These are phyloP conservation scores for Ogataea dorogensis DNA, from an alignment of 805 yeast species.

Conservation along the genomic window DNA sequence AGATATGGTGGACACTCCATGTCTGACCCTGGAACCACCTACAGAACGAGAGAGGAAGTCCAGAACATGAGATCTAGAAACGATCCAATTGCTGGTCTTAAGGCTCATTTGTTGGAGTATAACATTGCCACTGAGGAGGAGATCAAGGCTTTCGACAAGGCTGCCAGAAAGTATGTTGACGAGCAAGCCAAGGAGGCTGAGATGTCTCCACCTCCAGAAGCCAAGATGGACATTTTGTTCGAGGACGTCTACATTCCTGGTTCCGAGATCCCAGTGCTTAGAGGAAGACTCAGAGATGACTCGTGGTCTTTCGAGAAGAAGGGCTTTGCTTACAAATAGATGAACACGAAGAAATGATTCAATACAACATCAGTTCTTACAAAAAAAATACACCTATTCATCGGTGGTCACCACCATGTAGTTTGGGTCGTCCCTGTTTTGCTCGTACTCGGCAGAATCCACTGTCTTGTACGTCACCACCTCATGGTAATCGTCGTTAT, in stretches of 20 bases:
- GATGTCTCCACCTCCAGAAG: constrained; percentile 92
- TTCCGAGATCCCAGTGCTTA: constrained; percentile 83
- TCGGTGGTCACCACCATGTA: constrained; percentile 40
- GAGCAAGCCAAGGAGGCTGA: constrained; percentile 94
- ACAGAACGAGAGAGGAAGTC: constrained; percentile 99
- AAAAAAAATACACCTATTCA: constrained; percentile 12
- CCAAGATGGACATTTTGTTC: constrained; percentile 88
- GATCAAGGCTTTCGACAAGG: constrained; percentile 91
- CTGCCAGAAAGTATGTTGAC: constrained; percentile 92
- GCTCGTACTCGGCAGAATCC: constrained; percentile 45
- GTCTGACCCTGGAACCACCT: constrained; percentile 99
- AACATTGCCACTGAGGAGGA: constrained; percentile 91
- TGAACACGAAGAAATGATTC: constrained; percentile 1
- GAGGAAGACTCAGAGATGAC: constrained; percentile 97
- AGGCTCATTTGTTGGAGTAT: constrained; percentile 78
- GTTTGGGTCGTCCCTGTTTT: constrained; percentile 46
- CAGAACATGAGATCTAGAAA: constrained; percentile 98
- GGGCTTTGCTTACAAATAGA: constrained; percentile 39
- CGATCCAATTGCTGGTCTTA: constrained; percentile 96
- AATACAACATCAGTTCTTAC: constrained; percentile 12
- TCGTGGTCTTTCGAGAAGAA: constrained; percentile 60
- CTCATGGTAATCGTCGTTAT: constrained; percentile 31
- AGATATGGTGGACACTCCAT: constrained; percentile 99
- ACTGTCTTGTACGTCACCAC: constrained; percentile 48
- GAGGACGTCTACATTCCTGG: constrained; percentile 97